Percentiles rank a stretch among this genome's conserved stretches.
Evolutionary conservation across 2,329 filamentous ascomycete genomes (phyloP).

Genomic region (Scedosporium dehoogii): DNA sequence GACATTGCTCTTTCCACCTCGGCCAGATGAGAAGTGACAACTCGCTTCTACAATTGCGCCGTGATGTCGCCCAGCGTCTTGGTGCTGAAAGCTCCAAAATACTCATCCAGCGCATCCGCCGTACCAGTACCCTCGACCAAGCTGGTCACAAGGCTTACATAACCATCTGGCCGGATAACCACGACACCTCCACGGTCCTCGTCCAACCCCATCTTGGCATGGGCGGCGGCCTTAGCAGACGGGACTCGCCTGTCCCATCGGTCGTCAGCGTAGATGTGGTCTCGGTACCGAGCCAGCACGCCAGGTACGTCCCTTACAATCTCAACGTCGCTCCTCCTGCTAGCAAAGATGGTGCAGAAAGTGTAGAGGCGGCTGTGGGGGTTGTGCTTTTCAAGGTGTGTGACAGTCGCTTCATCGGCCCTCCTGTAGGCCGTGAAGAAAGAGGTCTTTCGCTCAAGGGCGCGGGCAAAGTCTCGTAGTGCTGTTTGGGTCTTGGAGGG

Average conservation of each 20-base stretch:
- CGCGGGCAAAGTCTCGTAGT: slow-evolving; percentile 57
- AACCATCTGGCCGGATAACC: slow-evolving; percentile 78
- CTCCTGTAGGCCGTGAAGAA: slow-evolving; percentile 63
- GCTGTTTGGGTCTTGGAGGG: slow-evolving; percentile 50
- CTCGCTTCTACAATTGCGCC: slow-evolving; percentile 4
- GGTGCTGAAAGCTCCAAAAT: slow-evolving; percentile 65
- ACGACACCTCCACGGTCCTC: slow-evolving; percentile 67
- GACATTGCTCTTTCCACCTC: neutral
- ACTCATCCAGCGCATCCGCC: slow-evolving; percentile 70
- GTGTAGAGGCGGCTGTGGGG: slow-evolving; percentile 79
- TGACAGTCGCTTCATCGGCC: slow-evolving; percentile 49
- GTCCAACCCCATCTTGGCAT: slow-evolving; percentile 77
- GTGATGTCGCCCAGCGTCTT: slow-evolving; percentile 37
- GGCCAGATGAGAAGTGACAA: neutral
- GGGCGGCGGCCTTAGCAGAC: slow-evolving; percentile 61
- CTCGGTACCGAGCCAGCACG: slow-evolving; percentile 63
- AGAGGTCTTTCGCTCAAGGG: slow-evolving; percentile 54
- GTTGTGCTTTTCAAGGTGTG: slow-evolving; percentile 72
- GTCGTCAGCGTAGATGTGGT: slow-evolving; percentile 83
- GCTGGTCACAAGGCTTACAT: slow-evolving; percentile 66
- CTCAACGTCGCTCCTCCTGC: slow-evolving; percentile 58
- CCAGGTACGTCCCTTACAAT: slow-evolving; percentile 61
- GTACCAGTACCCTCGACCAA: slow-evolving; percentile 70
- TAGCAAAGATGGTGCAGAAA: slow-evolving; percentile 65
- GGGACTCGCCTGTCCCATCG: slow-evolving; percentile 62